A percentile compares a stretch with the other conserved stretches of the same genome.
Conservation (phyloP, 306 rosid genomes). For the Vigna trinervia region DNA sequence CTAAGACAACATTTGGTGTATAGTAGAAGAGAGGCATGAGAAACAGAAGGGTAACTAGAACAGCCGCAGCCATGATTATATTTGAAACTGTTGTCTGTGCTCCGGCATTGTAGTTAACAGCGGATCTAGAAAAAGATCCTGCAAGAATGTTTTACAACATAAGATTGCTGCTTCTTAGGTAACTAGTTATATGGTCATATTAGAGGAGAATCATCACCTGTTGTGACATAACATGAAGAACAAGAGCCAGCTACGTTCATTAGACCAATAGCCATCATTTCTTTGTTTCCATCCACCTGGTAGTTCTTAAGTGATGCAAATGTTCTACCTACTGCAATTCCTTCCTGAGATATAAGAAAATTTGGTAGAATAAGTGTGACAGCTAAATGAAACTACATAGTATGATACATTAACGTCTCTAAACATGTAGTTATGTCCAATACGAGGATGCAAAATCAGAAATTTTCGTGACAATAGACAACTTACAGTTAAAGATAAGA, state of each 20-base stretch:
- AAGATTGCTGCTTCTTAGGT: conserved; percentile 20
- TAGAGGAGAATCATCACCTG: conserved; percentile 58
- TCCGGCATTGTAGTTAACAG: conserved; percentile 91
- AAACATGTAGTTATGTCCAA: background rate
- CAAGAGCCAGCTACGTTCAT: conserved; percentile 94
- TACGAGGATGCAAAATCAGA: background rate
- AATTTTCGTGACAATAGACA: background rate
- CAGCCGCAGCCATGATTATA: conserved; percentile 86
- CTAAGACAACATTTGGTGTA: conserved; percentile 89
- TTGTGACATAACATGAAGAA: conserved; percentile 88
- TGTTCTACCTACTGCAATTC: conserved; percentile 96
- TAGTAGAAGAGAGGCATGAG: conserved; percentile 92
- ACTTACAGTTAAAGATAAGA: conserved; percentile 91
- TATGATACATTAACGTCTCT: background rate
- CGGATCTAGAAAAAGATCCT: conserved; percentile 97
- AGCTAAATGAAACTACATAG: background rate
- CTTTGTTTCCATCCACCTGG: conserved; percentile 99
- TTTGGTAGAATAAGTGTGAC: conserved; percentile 20
- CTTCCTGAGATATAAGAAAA: conserved; percentile 66
- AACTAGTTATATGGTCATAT: conserved; percentile 23
- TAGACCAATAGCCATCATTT: conserved; percentile 95
- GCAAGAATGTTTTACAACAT: conserved; percentile 29
- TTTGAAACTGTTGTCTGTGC: conserved; percentile 86
- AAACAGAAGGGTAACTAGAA: conserved; percentile 85
- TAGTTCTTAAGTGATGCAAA: conserved; percentile 87